Evolutionary conservation across 768 basidiomycete species (phyloP).

Genomic region (Neoboletus brunneissimus): DNA sequence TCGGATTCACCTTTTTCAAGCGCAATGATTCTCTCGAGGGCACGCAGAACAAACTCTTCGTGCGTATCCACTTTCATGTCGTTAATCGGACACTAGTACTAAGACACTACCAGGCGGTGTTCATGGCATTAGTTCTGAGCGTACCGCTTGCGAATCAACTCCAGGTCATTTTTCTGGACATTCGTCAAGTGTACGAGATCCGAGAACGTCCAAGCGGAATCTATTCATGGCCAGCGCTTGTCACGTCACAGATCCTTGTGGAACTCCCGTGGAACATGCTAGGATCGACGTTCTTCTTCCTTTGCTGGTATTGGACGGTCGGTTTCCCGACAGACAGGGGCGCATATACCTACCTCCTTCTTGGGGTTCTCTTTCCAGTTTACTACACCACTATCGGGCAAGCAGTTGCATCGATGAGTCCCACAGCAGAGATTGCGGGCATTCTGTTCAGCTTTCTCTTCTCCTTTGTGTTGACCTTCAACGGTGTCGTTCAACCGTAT

Average conservation of each 20-base stretch:
- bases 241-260: constrained; percentile 52
- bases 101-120: constrained; percentile 41
- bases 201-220: constrained; percentile 63
- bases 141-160: constrained; percentile 62
- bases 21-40: constrained; percentile 53
- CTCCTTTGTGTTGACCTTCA: constrained; percentile 63
- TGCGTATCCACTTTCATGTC: constrained; percentile 31
- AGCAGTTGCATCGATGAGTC: constrained; percentile 58
- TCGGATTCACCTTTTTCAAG: constrained; percentile 62
- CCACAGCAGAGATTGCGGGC: constrained; percentile 58
- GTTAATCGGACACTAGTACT: neutral
- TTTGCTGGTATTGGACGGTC: constrained; percentile 72
- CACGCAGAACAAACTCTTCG: constrained; percentile 65
- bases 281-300: constrained; percentile 55
- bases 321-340: constrained; percentile 53
- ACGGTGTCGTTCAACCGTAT: constrained; percentile 69
- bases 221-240: constrained; percentile 61
- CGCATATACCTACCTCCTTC: constrained; percentile 57
- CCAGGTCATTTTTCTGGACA: constrained; percentile 56
- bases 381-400: constrained; percentile 64
- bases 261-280: constrained; percentile 64
- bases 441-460: constrained; percentile 58
- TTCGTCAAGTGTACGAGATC: constrained; percentile 62
- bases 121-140: constrained; percentile 50
- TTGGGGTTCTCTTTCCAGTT: constrained; percentile 52